Percentiles rank a stretch among this genome's conserved stretches.
phyloP scores from a whole-genome alignment of 495 filamentous ascomycete species.

The Usnea hakonensis region DNA sequence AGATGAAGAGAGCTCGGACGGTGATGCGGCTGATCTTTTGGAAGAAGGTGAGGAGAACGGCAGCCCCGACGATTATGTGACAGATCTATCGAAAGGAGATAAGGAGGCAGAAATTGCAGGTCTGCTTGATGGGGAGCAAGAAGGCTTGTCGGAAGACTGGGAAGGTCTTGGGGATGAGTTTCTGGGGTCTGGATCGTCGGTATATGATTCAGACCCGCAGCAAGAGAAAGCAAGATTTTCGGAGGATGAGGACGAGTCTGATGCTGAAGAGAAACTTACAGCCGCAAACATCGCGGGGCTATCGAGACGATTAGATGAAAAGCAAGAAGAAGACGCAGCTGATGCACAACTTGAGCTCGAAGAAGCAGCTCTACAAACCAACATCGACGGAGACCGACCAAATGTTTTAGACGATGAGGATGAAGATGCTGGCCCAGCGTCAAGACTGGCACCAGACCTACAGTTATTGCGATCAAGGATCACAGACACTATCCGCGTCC shows the following conservation, averaged over 20 bases:
- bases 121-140: slow-evolving; percentile 22
- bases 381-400: slow-evolving; percentile 76
- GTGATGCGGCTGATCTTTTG: slow-evolving; percentile 35
- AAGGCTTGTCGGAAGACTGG: slow-evolving; percentile 39
- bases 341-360: slow-evolving; percentile 59
- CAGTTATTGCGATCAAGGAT: slow-evolving; percentile 85
- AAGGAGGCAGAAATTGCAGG: slow-evolving; percentile 46
- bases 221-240: slow-evolving; percentile 69
- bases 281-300: slow-evolving; percentile 94
- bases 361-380: slow-evolving; percentile 87
- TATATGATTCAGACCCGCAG: slow-evolving; percentile 70
- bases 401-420: slow-evolving; percentile 57
- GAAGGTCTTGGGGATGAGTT: slow-evolving; percentile 54
- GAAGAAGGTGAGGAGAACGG: slow-evolving; percentile 39
- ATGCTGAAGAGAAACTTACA: slow-evolving; percentile 83
- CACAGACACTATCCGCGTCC: slow-evolving; percentile 83
- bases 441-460: slow-evolving; percentile 71
- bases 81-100: slow-evolving; percentile 44
- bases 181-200: slow-evolving; percentile 51
- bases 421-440: slow-evolving; percentile 41
- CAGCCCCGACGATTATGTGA: slow-evolving; percentile 26
- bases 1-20: slow-evolving; percentile 30
- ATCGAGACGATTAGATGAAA: slow-evolving; percentile 68
- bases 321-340: slow-evolving; percentile 65
- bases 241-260: slow-evolving; percentile 85